These are phyloP conservation scores for Bonia amplexicaulis DNA, from an alignment of 176 grass and related monocot species.

Conservation along the genomic window DNA sequence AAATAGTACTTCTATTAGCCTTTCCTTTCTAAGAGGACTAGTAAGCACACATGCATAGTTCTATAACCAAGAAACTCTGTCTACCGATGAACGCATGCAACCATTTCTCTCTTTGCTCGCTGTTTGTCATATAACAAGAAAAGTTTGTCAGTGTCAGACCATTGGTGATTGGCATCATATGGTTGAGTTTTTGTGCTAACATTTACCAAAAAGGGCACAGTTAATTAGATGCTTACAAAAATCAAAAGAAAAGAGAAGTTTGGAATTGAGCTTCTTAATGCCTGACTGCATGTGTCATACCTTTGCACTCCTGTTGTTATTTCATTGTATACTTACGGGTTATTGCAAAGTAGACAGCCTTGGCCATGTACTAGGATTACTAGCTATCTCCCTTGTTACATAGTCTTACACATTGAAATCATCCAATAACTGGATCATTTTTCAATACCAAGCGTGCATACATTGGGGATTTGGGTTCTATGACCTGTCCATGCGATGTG, in stretches of 20 bases:
- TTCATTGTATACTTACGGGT: background rate
- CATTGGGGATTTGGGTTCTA: background rate
- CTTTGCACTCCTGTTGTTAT: background rate
- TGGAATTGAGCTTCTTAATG: background rate
- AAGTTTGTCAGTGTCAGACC: background rate
- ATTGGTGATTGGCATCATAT: background rate
- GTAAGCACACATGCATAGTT: background rate
- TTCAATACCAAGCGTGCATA: background rate
- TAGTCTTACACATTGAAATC: background rate
- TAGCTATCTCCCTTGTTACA: background rate
- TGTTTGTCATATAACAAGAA: background rate
- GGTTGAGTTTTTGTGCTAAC: background rate
- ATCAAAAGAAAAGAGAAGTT: background rate
- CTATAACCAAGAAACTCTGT: background rate
- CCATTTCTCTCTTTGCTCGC: background rate
- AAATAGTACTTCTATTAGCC: background rate
- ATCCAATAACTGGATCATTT: background rate
- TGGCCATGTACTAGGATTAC: background rate
- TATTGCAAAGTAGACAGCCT: background rate
- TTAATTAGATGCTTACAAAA: background rate
- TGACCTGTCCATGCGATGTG: background rate
- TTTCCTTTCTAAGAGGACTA: conserved; percentile 4
- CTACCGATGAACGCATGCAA: background rate
- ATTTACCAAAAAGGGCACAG: background rate
- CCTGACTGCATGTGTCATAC: background rate